Conservation (phyloP, 1,139 yeast species). For the Pichiaceae sp. region DNA sequence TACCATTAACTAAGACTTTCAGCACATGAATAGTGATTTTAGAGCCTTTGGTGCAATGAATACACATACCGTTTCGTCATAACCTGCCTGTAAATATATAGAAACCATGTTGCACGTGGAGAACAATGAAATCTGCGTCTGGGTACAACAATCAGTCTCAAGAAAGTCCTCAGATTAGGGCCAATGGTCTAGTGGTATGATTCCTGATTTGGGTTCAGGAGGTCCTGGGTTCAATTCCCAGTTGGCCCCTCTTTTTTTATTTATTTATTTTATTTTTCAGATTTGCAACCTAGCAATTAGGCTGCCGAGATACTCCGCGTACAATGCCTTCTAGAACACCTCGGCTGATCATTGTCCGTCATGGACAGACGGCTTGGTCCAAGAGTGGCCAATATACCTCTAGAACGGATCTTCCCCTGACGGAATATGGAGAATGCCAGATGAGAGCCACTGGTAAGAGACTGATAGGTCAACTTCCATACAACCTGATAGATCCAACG, state of each 20-base stretch:
- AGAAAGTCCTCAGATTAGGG: too few species aligned
- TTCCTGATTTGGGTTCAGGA: conserved; percentile 17
- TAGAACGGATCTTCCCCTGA: conserved; percentile 68
- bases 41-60: too few species aligned
- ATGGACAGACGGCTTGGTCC: conserved; percentile 91
- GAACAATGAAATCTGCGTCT: too few species aligned
- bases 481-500: conserved; percentile 54
- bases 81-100: too few species aligned
- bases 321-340: not conserved
- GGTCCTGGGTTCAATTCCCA: conserved; percentile 18
- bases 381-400: conserved; percentile 89
- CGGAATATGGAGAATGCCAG: conserved; percentile 68
- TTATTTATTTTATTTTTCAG: not conserved
- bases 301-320: too few species aligned
- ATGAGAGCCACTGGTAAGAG: conserved; percentile 67
- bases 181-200: conserved; percentile 15
- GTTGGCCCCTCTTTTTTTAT: conserved; percentile 12
- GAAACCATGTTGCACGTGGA: too few species aligned
- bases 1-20: too few species aligned
- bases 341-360: not conserved
- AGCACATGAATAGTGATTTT: too few species aligned
- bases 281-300: not conserved
- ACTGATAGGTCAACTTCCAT: conserved; percentile 46
- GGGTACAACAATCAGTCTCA: too few species aligned
- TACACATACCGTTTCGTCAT: too few species aligned